Percentiles rank a stretch among this genome's conserved stretches.
Conservation (phyloP, 2,329 filamentous ascomycete genomes). For the Magnaporthales sp. region DNA sequence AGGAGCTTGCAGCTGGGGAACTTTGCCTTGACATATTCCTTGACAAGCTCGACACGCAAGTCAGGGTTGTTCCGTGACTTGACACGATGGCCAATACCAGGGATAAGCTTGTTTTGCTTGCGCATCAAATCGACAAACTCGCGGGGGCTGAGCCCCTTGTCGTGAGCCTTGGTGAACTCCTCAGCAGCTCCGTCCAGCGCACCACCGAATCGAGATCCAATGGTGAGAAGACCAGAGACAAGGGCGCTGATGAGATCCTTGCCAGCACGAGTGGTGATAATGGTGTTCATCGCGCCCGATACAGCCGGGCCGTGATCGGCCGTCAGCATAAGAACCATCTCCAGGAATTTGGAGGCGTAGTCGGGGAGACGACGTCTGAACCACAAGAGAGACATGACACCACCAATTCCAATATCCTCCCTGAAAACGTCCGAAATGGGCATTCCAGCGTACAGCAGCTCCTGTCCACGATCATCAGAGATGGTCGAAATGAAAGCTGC, state of each 20-base stretch:
- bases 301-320: conserved; percentile 98
- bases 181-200: conserved; percentile 95
- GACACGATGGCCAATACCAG: conserved; percentile 97
- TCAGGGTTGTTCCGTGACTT: conserved; percentile 99
- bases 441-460: conserved; percentile 97
- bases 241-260: conserved; percentile 96
- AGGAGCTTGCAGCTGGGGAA: conserved; percentile 98
- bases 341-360: conserved; percentile 97
- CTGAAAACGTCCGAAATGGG: conserved; percentile 99
- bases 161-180: conserved; percentile 96
- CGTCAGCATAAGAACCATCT: conserved; percentile 99
- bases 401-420: conserved; percentile 97
- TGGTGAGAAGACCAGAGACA: conserved; percentile 94
- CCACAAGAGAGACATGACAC: conserved; percentile 99
- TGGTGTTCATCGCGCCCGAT: conserved; percentile 99
- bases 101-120: conserved; percentile 99
- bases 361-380: conserved; percentile 95
- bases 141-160: conserved; percentile 96
- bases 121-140: conserved; percentile 99
- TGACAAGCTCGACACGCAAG: conserved; percentile 97
- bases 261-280: conserved; percentile 97
- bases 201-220: conserved; percentile 97
- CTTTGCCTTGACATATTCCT: conserved; percentile 96
- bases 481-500: conserved; percentile 99
- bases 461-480: conserved; percentile 98